Conservation (phyloP, 2,329 filamentous ascomycete species). For the Lecanoromycetidae sp. region DNA sequence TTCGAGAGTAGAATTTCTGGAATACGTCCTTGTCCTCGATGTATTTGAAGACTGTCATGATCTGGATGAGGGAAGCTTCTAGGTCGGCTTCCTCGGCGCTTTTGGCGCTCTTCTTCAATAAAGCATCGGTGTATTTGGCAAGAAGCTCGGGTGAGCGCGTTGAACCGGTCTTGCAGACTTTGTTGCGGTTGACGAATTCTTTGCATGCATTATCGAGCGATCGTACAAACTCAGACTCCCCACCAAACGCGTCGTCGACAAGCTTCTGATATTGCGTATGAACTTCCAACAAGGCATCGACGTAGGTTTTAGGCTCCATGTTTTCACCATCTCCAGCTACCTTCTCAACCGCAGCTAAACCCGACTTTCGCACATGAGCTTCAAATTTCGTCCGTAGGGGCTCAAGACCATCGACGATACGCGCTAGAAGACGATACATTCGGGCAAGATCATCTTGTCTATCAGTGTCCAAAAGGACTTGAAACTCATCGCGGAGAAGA, state of each 20-base stretch:
- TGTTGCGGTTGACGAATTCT: constrained; percentile 96
- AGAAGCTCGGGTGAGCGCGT: constrained; percentile 90
- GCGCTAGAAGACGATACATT: constrained; percentile 85
- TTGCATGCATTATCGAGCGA: constrained; percentile 94
- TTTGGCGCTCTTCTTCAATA: constrained; percentile 85
- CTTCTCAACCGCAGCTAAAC: constrained; percentile 78
- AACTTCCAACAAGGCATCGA: constrained; percentile 86
- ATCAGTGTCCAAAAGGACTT: constrained; percentile 83
- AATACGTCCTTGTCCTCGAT: constrained; percentile 99
- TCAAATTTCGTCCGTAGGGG: constrained; percentile 81
- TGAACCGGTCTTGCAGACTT: constrained; percentile 84
- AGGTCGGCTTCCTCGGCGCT: constrained; percentile 89
- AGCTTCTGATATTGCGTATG: constrained; percentile 86
- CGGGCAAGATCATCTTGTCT: constrained; percentile 88
- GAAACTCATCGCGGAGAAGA: constrained; percentile 90
- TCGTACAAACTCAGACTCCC: constrained; percentile 92
- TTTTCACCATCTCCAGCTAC: constrained; percentile 77
- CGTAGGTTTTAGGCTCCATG: constrained; percentile 91
- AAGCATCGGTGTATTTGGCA: constrained; percentile 86
- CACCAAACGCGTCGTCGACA: constrained; percentile 83
- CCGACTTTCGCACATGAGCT: constrained; percentile 81
- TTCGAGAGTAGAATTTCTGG: constrained; percentile 97
- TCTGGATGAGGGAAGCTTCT: constrained; percentile 75
- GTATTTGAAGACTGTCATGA: constrained; percentile 99
- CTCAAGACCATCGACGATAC: constrained; percentile 84